phyloP scores from a whole-genome alignment of 1,284 basidiomycete species.

The Ceratobasidium sp. region DNA sequence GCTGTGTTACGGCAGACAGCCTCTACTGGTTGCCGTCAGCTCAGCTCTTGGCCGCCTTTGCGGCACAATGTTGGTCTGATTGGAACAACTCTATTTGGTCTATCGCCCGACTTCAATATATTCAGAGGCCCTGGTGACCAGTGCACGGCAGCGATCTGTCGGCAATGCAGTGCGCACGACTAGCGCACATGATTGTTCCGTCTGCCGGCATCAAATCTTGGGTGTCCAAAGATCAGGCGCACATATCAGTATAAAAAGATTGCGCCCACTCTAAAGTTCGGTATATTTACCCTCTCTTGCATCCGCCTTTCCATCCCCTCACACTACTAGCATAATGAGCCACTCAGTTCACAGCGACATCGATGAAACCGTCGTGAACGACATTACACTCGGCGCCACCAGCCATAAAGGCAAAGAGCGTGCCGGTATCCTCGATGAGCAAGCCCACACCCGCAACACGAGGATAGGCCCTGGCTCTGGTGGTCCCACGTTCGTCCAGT shows the following conservation, averaged over 20 bases:
- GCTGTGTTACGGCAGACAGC: no score
- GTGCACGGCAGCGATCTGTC: no score
- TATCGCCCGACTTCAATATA: no score
- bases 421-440: constrained; percentile 22
- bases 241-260: constrained; percentile 19
- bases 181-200: neutral
- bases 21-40: no score
- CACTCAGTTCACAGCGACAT: constrained; percentile 16
- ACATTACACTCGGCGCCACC: neutral
- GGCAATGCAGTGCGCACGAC: no score
- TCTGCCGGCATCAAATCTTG: constrained; percentile 1
- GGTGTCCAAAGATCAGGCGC: no score
- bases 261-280: neutral
- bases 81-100: no score
- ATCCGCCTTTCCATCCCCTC: neutral
- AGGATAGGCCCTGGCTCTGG: constrained; percentile 5
- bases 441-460: constrained; percentile 18
- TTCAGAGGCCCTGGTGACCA: no score
- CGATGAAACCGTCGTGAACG: constrained; percentile 32
- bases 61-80: no score
- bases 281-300: neutral
- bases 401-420: constrained; percentile 32
- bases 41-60: no score
- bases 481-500: constrained; percentile 20
- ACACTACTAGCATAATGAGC: constrained; percentile 11